phyloP scores from a whole-genome alignment of 352 stramenopile genomes.

The Phytophthora syringae region DNA sequence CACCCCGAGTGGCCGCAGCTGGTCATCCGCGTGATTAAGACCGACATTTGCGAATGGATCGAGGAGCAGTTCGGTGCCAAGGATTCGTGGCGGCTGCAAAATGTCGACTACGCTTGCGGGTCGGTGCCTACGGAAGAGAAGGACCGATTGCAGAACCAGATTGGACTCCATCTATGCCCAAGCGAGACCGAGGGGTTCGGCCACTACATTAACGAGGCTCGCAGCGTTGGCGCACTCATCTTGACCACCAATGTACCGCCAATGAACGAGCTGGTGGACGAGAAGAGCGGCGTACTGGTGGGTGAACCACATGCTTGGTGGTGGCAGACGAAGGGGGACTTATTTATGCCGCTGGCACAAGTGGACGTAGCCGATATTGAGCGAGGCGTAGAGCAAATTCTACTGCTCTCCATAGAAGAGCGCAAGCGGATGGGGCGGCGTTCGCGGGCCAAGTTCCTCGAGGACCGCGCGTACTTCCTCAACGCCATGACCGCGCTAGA shows the following conservation, averaged over 20 bases:
- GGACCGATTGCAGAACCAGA: constrained; percentile 72
- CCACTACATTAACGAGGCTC: constrained; percentile 89
- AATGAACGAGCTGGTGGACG: constrained; percentile 89
- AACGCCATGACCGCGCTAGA: constrained; percentile 84
- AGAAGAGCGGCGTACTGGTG: constrained; percentile 73
- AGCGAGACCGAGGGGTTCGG: constrained; percentile 84
- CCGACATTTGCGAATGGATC: constrained; percentile 71
- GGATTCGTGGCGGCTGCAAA: constrained; percentile 60
- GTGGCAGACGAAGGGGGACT: constrained; percentile 85
- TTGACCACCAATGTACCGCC: constrained; percentile 80
- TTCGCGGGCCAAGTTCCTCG: constrained; percentile 72
- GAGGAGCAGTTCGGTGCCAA: constrained; percentile 55
- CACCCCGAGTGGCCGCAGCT: constrained; percentile 79
- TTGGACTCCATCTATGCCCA: constrained; percentile 79
- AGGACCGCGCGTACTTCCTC: constrained; percentile 81
- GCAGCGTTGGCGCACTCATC: constrained; percentile 73
- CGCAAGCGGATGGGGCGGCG: constrained; percentile 76
- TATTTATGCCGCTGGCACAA: constrained; percentile 83
- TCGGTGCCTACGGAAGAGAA: constrained; percentile 61
- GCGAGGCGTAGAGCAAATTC: constrained; percentile 66
- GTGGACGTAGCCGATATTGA: constrained; percentile 74
- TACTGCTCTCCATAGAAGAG: constrained; percentile 76
- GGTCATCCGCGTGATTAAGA: constrained; percentile 72
- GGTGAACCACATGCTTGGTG: constrained; percentile 63
- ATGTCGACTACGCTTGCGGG: constrained; percentile 82